Base-by-base conservation (phyloP, 1,284 basidiomycete species). In the Boletellus deceptivus region DNA sequence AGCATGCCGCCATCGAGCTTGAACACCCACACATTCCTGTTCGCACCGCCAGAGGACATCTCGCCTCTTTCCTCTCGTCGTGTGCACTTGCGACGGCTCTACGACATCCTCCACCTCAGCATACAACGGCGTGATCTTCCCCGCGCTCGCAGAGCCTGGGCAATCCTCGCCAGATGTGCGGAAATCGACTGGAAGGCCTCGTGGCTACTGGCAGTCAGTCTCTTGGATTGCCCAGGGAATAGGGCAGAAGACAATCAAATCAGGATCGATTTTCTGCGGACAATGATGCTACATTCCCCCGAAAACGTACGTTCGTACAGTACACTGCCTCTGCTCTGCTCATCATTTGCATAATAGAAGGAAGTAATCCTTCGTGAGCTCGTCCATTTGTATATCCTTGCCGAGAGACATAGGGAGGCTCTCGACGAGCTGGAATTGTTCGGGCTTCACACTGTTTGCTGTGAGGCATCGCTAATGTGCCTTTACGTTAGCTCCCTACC, bases 391-490 rank as follows among this genome's bases (percentile, higher is more conserved):
- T 73, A 93, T 18, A 82, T 92, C 53, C 59, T 78, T 25, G 65
- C 74, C 8, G 77, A 74, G 3, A 75, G 76, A 59, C 75, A 86
- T 60, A 75, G 75, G 50, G 82, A 85, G 44, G 93, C 92, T 1
- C 70, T 93, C 53, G 88, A 91, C 53, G 89, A 95, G 64, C 72
- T 95, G 13, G 91, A 93, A 62, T 75, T 93, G 89, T 93, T 69
- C 59, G 82, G 70, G 16, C 7, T 48, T 46, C 46, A 50, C 33
- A 22, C 42, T 37, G 9, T 51, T 54, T 24, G 9, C 31, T 42
- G 36, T 29, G 33, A 42, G 6, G 25, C 38, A 8, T 36, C 7
- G 27, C 49, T 65, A 38, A 54, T 20, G 52, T 37, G 46, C 34
- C 16, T 48, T 56, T 34, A 42, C 41, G 37, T 6, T 57, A 94